These are phyloP conservation scores for Scedosporium minutisporum DNA, from an alignment of 2,329 filamentous ascomycete species.

Conservation along the genomic window DNA sequence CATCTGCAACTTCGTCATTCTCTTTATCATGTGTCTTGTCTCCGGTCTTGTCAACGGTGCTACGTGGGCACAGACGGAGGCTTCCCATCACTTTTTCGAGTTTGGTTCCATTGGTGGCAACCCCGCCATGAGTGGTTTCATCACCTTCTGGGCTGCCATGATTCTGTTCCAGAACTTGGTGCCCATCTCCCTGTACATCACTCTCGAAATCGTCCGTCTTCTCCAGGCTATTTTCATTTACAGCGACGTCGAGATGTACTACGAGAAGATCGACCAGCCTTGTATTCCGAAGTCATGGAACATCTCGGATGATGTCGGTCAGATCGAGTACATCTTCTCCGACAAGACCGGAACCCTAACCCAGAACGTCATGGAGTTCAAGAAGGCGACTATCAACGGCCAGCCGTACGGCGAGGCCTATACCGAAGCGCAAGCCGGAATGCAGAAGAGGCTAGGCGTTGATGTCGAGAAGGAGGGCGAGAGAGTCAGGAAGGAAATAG, in stretches of 20 bases:
- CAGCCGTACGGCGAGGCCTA: constrained; percentile 94
- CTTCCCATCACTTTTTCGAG: constrained; percentile 74
- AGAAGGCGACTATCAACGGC: constrained; percentile 96
- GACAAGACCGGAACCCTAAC: constrained; percentile 96
- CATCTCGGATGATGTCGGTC: constrained; percentile 93
- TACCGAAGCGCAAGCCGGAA: constrained; percentile 90
- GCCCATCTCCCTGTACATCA: constrained; percentile 95
- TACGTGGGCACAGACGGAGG: constrained; percentile 65
- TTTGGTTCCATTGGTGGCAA: constrained; percentile 70
- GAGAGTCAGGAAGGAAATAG: constrained; percentile 67
- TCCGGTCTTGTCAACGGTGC: constrained; percentile 77
- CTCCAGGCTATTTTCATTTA: constrained; percentile 96
- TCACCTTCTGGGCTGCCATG: constrained; percentile 91
- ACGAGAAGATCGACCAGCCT: constrained; percentile 84
- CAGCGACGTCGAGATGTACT: constrained; percentile 94
- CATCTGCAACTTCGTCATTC: constrained; percentile 86
- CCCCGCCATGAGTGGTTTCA: constrained; percentile 74
- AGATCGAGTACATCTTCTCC: constrained; percentile 98
- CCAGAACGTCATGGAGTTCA: constrained; percentile 99
- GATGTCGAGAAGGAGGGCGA: constrained; percentile 74
- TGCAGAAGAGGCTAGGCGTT: constrained; percentile 85
- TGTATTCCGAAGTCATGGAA: constrained; percentile 99
- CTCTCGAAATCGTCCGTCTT: constrained; percentile 88
- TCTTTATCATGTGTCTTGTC: constrained; percentile 82
- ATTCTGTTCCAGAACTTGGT: constrained; percentile 98